Evolutionary conservation across 805 yeast species (phyloP).

Genomic region (Zygoascus ofunaensis): DNA sequence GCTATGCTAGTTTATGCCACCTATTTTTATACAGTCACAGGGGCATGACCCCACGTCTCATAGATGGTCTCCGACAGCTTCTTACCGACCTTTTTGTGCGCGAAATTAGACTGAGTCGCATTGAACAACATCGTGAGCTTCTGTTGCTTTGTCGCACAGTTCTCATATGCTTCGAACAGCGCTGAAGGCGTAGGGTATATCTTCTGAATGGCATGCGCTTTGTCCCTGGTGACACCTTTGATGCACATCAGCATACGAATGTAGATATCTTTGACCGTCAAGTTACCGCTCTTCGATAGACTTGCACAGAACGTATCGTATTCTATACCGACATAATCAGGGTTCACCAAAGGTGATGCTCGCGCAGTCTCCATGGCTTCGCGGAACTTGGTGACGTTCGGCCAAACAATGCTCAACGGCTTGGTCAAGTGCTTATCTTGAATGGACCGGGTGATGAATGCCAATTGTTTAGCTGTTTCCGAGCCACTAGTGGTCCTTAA

Average conservation of each 20-base stretch:
- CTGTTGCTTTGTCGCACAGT: slow-evolving; percentile 23
- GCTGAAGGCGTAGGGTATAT: slow-evolving; percentile 59
- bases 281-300: slow-evolving; percentile 58
- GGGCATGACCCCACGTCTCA: slow-evolving; percentile 48
- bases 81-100: slow-evolving; percentile 44
- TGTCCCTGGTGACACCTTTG: slow-evolving; percentile 75
- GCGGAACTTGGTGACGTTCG: slow-evolving; percentile 42
- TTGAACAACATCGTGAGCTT: slow-evolving; percentile 28
- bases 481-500: slow-evolving; percentile 63
- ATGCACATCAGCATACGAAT: slow-evolving; percentile 68
- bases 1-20: no score
- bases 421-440: slow-evolving; percentile 31
- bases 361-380: slow-evolving; percentile 32
- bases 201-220: slow-evolving; percentile 69
- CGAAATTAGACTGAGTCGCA: slow-evolving; percentile 36
- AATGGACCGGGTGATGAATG: slow-evolving; percentile 40
- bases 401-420: slow-evolving; percentile 34
- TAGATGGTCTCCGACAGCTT: slow-evolving; percentile 43
- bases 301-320: slow-evolving; percentile 53
- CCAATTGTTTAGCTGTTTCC: slow-evolving; percentile 58
- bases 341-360: neutral
- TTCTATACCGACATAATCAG: slow-evolving; percentile 32
- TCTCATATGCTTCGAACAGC: slow-evolving; percentile 42
- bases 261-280: slow-evolving; percentile 69
- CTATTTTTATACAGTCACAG: no score